Percentiles rank a stretch among this genome's conserved stretches.
Evolutionary conservation across 208 protist genomes (phyloP).

Genomic region (Acanthamoeba healyi): DNA sequence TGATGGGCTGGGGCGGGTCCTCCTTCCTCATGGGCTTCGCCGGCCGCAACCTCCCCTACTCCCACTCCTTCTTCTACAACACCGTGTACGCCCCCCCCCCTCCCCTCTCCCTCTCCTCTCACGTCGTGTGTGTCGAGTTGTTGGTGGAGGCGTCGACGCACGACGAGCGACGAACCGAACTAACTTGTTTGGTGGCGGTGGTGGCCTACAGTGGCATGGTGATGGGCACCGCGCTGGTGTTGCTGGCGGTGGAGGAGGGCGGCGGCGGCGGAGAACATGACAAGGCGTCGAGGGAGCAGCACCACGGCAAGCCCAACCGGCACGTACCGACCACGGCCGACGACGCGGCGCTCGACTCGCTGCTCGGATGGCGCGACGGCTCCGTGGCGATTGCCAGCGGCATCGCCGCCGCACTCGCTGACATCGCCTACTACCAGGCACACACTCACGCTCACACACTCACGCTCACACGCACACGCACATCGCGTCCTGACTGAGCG

Average conservation of each 20-base stretch:
- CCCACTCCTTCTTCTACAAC: conserved; percentile 61
- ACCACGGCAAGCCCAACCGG: not conserved
- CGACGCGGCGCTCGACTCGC: too few relatives aligned
- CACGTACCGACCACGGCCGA: not conserved
- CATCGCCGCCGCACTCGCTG: conserved; percentile 20
- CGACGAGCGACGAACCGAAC: too few relatives aligned
- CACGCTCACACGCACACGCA: too few relatives aligned
- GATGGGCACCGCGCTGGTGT: too few relatives aligned
- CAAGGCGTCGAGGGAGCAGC: not conserved
- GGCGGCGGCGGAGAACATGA: not conserved
- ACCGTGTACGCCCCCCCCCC: not conserved
- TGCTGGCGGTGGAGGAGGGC: not conserved
- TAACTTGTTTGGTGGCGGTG: too few relatives aligned
- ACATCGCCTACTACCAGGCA: conserved; percentile 39
- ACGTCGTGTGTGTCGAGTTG: too few relatives aligned
- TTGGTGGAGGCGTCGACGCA: too few relatives aligned
- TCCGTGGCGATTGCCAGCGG: conserved; percentile 5
- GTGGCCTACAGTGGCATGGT: not conserved
- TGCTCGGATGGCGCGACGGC: conserved; percentile 9
- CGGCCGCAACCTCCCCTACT: conserved; percentile 15
- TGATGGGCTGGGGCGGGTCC: conserved; percentile 21
- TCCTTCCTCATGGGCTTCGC: conserved; percentile 39
- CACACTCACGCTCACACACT: not conserved
- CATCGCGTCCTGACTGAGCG: too few relatives aligned
- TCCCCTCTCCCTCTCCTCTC: too few relatives aligned